Base-by-base conservation (phyloP, 768 basidiomycete species). In the Hericium rajendrae region DNA sequence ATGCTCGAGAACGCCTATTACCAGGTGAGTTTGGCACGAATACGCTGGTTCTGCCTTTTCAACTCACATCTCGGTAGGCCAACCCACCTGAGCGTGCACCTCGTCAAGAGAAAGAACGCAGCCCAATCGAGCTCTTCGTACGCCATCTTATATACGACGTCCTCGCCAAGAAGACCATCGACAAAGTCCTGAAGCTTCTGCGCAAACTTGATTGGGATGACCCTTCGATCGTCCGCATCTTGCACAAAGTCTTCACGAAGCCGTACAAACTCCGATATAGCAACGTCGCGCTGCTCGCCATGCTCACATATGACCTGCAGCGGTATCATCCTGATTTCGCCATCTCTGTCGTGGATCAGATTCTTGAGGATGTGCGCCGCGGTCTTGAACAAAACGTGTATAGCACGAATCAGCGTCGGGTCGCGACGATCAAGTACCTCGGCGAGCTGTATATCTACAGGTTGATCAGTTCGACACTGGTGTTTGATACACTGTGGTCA, bases 371-470 rank as follows among this genome's bases (percentile, higher is more conserved):
- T 68, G 80, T 97, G 40, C 80, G 94, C 54, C 75, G 85, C 43
- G 94, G 95, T 0, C 72, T 98, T 63, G 97, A 98, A 73, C 88
- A 91, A 69, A 98, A 98, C 67, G 74, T 91, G 28, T 98, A 97
- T 75, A 95, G 85, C 69, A 85, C 87, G 61, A 98, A 98, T 68
- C 97, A 99, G 74, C 82, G 91, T 61, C 79, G 97, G 54, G 76
- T 98, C 57, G 88, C 97, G 0, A 86, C 90, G 0, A 80, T 97
- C 66, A 97, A 95, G 71, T 97, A 94, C 69, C 80, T 99, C 2
- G 97, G 95, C 46, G 97, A 99, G 71, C 75, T 99, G 46, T 99
- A 98, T 71, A 98, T 95, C 69, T 98, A 97, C 69, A 83, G 97
- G 22, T 76, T 97, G 18, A 73, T 98, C 64, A 88, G 88, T 64